Evolutionary conservation across 139 green algal species (phyloP).

Genomic region (Pedinophyceae sp.): DNA sequence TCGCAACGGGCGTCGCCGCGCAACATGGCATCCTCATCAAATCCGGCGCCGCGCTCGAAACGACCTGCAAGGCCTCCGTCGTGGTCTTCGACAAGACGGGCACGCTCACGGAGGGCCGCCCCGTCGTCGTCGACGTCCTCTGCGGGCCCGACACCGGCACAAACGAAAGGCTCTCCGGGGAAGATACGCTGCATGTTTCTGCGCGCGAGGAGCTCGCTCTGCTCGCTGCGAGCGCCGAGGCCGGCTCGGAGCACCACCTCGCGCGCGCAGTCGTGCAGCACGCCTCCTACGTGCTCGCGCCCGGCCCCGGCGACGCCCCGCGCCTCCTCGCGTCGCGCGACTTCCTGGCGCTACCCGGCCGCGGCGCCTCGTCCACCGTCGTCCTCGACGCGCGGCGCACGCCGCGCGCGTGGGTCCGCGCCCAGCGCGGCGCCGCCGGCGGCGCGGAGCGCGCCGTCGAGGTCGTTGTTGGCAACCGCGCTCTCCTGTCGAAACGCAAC

Average conservation of each 20-base stretch:
- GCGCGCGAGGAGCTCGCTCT: slow-evolving; percentile 31
- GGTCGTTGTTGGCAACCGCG: slow-evolving; percentile 52
- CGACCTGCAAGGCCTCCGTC: slow-evolving; percentile 26
- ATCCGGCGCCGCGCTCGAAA: slow-evolving; percentile 58
- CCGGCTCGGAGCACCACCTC: slow-evolving; percentile 74
- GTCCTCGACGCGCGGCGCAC: too few species aligned
- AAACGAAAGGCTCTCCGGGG: too few species aligned
- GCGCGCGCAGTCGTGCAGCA: slow-evolving; percentile 57
- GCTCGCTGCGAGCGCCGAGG: slow-evolving; percentile 62
- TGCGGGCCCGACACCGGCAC: too few species aligned
- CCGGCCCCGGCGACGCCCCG: too few species aligned
- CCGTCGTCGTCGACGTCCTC: slow-evolving; percentile 35
- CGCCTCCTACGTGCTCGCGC: slow-evolving; percentile 10
- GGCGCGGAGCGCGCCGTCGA: slow-evolving; percentile 3
- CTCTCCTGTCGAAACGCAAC: slow-evolving; percentile 41
- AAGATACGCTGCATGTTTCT: too few species aligned
- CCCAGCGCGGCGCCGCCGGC: not conserved
- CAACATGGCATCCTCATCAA: slow-evolving; percentile 87
- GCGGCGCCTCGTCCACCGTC: not conserved
- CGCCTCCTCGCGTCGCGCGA: too few species aligned
- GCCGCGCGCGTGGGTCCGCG: too few species aligned
- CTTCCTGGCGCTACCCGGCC: too few species aligned
- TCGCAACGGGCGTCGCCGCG: slow-evolving; percentile 76
- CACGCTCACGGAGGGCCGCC: slow-evolving; percentile 68
- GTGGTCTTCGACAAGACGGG: slow-evolving; percentile 96